A percentile compares a stretch with the other conserved stretches of the same genome.
These are phyloP conservation scores for Cutaneotrichosporon cutaneum DNA, from an alignment of 1,284 basidiomycete species.

Conservation along the genomic window DNA sequence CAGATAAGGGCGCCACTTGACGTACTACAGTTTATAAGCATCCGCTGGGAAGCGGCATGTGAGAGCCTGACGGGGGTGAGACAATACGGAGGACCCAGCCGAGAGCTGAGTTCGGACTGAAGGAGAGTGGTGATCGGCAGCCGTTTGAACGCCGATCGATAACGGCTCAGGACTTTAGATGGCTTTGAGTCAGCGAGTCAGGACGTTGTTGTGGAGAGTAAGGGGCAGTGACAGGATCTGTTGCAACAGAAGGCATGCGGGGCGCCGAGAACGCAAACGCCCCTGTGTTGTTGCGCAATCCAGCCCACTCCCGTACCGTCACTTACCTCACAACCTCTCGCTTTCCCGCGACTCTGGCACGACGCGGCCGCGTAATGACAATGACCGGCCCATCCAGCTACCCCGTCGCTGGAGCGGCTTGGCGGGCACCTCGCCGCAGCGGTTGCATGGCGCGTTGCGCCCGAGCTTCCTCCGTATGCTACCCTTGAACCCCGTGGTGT, in stretches of 20 bases:
- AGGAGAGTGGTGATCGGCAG: too few relatives aligned
- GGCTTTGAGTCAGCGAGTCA: neutral
- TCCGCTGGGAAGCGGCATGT: too few relatives aligned
- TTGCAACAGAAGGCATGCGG: too few relatives aligned
- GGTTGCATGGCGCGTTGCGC: neutral
- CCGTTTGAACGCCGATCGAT: neutral
- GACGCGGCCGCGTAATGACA: neutral
- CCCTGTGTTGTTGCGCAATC: too few relatives aligned
- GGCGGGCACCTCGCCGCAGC: neutral
- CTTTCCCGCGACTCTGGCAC: neutral
- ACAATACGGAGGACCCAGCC: neutral
- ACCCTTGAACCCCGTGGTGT: neutral
- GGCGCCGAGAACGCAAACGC: neutral
- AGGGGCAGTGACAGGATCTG: too few relatives aligned
- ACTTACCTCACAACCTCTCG: neutral
- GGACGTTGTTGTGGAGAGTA: neutral
- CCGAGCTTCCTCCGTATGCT: conserved; percentile 2
- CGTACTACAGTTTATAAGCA: too few relatives aligned
- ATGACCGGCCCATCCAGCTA: neutral
- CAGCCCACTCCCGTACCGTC: neutral
- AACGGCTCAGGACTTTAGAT: neutral
- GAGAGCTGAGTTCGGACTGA: neutral
- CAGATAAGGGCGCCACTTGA: too few relatives aligned
- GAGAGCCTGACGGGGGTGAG: too few relatives aligned
- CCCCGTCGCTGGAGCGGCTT: neutral